phyloP scores from a whole-genome alignment of 768 basidiomycete genomes.

The Vishniacozyma victoriae region DNA sequence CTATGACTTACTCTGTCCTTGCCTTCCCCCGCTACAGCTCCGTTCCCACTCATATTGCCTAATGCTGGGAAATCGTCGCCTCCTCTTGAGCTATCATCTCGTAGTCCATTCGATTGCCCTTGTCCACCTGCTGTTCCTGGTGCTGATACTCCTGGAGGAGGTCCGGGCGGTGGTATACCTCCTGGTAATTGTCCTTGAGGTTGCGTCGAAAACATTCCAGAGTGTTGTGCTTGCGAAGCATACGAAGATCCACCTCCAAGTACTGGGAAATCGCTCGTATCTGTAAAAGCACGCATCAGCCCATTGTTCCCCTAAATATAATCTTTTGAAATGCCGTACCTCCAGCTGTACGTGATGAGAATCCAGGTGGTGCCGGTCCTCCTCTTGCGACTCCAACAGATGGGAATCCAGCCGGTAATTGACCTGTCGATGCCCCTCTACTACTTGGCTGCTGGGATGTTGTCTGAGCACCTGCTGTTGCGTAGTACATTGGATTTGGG shows the following conservation, averaged over 20 bases:
- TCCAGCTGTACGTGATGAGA: conserved; percentile 27
- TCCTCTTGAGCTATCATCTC: conserved; percentile 11
- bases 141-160: conserved; percentile 34
- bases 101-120: conserved; percentile 23
- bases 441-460: conserved; percentile 13
- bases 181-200: conserved; percentile 33
- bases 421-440: conserved; percentile 12
- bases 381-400: conserved; percentile 20
- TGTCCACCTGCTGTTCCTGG: conserved; percentile 6
- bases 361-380: conserved; percentile 41
- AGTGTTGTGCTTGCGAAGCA: conserved; percentile 8
- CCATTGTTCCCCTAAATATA: not conserved
- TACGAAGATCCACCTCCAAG: conserved; percentile 36
- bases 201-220: too few species aligned
- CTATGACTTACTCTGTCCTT: conserved; percentile 37
- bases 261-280: conserved; percentile 44
- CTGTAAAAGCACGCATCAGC: too few species aligned
- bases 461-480: conserved; percentile 39
- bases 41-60: too few species aligned
- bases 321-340: not conserved
- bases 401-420: too few species aligned
- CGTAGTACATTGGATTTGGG: conserved; percentile 28
- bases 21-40: conserved; percentile 11
- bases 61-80: conserved; percentile 42
- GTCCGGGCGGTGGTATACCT: conserved; percentile 25